Evolutionary conservation across 352 stramenopile genomes (phyloP).

Genomic region (Phytophthora brassicae): DNA sequence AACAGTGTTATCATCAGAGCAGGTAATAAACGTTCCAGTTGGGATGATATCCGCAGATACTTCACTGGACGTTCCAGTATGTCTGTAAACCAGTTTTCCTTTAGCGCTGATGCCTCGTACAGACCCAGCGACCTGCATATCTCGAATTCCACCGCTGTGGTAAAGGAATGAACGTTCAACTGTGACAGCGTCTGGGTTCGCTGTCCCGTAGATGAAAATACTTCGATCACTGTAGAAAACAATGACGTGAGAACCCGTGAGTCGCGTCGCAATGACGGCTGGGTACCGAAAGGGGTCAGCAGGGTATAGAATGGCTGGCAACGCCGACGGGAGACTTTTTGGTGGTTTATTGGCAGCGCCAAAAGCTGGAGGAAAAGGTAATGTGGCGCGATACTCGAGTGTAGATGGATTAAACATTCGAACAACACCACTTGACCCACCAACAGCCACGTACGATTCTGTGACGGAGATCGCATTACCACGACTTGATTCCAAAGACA

Average conservation of each 20-base stretch:
- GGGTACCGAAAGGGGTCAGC: conserved; percentile 59
- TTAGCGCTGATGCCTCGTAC: conserved; percentile 54
- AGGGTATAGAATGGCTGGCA: conserved; percentile 41
- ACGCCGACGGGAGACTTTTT: not conserved
- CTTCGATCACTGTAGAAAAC: conserved; percentile 79
- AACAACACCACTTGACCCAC: conserved; percentile 62
- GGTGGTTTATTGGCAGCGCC: conserved; percentile 39
- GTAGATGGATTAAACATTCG: conserved; percentile 74
- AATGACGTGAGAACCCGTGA: conserved; percentile 64
- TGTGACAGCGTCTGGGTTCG: conserved; percentile 45
- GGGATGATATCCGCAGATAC: conserved; percentile 33
- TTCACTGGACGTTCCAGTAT: conserved; percentile 18
- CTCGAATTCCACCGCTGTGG: conserved; percentile 71
- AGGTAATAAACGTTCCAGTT: conserved; percentile 78
- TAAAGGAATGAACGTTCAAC: conserved; percentile 81
- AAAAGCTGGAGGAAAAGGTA: conserved; percentile 79
- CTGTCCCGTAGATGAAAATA: conserved; percentile 78
- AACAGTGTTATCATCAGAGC: conserved; percentile 85
- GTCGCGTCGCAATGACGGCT: conserved; percentile 52
- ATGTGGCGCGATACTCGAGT: conserved; percentile 69
- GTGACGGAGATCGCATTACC: conserved; percentile 80
- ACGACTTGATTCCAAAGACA: conserved; percentile 61
- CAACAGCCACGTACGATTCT: conserved; percentile 69
- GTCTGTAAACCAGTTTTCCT: conserved; percentile 58
- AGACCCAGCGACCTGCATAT: conserved; percentile 57